Evolutionary conservation across 257 asterid genomes (phyloP).

Genomic region (Solanum rostratum): DNA sequence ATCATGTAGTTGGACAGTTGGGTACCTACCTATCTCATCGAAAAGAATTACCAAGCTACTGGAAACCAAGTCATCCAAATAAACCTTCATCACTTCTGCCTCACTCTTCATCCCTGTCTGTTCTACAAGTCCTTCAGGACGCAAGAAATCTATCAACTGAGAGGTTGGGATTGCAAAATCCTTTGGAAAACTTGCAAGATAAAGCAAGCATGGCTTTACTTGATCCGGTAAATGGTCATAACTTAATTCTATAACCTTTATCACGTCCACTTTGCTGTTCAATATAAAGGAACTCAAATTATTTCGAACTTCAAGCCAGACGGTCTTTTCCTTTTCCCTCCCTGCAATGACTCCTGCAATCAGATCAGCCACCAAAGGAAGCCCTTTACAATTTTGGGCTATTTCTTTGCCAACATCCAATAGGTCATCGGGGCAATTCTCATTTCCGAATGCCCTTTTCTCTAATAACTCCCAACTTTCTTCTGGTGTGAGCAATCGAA

Average conservation of each 20-base stretch:
- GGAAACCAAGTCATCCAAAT: slow-evolving; percentile 2
- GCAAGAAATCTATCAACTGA: slow-evolving; percentile 8
- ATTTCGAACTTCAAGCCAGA: slow-evolving; percentile 1
- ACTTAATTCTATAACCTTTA: slow-evolving; percentile 9
- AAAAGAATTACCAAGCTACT: slow-evolving; percentile 10
- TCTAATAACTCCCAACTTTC: slow-evolving; percentile 13
- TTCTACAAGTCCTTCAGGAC: slow-evolving; percentile 13
- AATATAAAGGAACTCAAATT: not conserved
- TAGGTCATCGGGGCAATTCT: slow-evolving; percentile 8
- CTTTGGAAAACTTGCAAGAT: not conserved
- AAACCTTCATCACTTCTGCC: not conserved
- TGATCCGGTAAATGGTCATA: slow-evolving; percentile 8
- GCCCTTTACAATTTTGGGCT: slow-evolving; percentile 7
- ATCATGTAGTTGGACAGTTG: slow-evolving; percentile 1
- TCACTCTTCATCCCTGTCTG: slow-evolving; percentile 1
- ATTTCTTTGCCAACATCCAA: slow-evolving; percentile 2
- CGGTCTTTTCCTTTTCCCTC: not conserved
- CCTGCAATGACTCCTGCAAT: slow-evolving; percentile 11
- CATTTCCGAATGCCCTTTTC: not conserved
- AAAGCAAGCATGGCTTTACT: slow-evolving; percentile 17
- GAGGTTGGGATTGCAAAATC: not conserved
- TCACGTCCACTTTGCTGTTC: not conserved
- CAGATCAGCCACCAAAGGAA: slow-evolving; percentile 11
- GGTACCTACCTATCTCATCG: not conserved
- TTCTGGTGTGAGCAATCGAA: not conserved